Percentiles rank a stretch among this genome's conserved stretches.
Conservation (phyloP, 768 basidiomycete genomes). For the Panaeolus cyanescens region DNA sequence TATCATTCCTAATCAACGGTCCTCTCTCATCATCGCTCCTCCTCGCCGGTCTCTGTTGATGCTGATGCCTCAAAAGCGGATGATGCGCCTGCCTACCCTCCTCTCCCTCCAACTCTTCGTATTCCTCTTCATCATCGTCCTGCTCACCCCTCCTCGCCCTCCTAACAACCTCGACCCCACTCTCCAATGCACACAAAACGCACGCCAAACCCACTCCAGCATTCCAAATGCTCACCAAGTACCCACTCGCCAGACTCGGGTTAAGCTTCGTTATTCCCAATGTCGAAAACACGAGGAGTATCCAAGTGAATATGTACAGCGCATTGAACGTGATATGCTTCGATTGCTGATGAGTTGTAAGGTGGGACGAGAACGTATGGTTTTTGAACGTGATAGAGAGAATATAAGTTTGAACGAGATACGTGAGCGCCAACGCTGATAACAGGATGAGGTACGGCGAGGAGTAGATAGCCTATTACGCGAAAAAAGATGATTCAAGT, state of each 20-base stretch:
- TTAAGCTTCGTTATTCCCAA: constrained; percentile 37
- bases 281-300: constrained; percentile 54
- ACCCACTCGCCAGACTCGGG: constrained; percentile 49
- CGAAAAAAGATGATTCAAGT: constrained; percentile 3
- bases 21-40: neutral
- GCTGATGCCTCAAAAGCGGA: too few relatives aligned
- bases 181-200: constrained; percentile 38
- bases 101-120: constrained; percentile 16
- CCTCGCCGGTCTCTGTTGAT: too few relatives aligned
- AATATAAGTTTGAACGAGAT: constrained; percentile 45
- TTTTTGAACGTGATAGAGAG: too few relatives aligned
- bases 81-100: too few relatives aligned
- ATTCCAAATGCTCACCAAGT: constrained; percentile 61
- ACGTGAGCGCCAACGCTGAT: constrained; percentile 51
- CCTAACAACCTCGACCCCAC: neutral
- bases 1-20: neutral
- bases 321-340: constrained; percentile 55
- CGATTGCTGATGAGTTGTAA: constrained; percentile 39
- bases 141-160: constrained; percentile 2
- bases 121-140: constrained; percentile 12
- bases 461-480: constrained; percentile 64
- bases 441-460: constrained; percentile 51
- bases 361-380: constrained; percentile 30
- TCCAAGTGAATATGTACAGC: constrained; percentile 59
- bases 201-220: constrained; percentile 42